phyloP scores from a whole-genome alignment of 192 early-diverging fungal genomes.

The Umbelopsis sp. region DNA sequence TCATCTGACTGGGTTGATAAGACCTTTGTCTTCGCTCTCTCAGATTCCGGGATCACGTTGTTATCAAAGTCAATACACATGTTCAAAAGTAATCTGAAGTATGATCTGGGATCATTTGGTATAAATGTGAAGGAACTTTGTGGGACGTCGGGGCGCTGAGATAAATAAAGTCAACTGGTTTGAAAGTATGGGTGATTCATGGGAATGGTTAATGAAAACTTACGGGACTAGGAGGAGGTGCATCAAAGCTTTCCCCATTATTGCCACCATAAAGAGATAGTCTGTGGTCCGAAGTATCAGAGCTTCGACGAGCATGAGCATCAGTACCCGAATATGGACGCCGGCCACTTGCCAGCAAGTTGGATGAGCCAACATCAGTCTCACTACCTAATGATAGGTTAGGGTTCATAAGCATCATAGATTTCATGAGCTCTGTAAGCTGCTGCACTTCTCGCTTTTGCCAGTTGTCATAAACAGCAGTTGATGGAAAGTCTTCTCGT shows the following conservation, averaged over 20 bases:
- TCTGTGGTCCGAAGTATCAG: conserved; percentile 9
- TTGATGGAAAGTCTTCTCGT: conserved; percentile 51
- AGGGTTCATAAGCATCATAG: conserved; percentile 41
- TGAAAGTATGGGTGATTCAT: too few species aligned
- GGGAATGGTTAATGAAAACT: conserved; percentile 20
- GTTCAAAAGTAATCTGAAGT: conserved; percentile 61
- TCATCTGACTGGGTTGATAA: conserved; percentile 60
- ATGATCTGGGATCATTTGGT: conserved; percentile 60
- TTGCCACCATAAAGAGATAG: conserved; percentile 1
- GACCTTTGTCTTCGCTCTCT: conserved; percentile 40
- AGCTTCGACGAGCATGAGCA: background rate
- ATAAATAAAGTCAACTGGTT: background rate
- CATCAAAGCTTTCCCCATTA: background rate
- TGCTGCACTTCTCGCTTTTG: conserved; percentile 54
- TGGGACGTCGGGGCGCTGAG: conserved; percentile 22
- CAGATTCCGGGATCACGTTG: conserved; percentile 37
- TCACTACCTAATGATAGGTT: conserved; percentile 34
- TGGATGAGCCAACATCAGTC: conserved; percentile 25
- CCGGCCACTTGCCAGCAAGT: conserved; percentile 20
- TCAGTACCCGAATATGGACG: background rate
- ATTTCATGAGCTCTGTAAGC: conserved; percentile 50
- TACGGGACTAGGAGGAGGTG: conserved; percentile 2
- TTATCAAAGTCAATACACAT: conserved; percentile 67
- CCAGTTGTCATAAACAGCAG: conserved; percentile 57
- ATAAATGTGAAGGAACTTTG: conserved; percentile 53